phyloP scores from a whole-genome alignment of 495 filamentous ascomycete species.

The Oidiodendron maius region DNA sequence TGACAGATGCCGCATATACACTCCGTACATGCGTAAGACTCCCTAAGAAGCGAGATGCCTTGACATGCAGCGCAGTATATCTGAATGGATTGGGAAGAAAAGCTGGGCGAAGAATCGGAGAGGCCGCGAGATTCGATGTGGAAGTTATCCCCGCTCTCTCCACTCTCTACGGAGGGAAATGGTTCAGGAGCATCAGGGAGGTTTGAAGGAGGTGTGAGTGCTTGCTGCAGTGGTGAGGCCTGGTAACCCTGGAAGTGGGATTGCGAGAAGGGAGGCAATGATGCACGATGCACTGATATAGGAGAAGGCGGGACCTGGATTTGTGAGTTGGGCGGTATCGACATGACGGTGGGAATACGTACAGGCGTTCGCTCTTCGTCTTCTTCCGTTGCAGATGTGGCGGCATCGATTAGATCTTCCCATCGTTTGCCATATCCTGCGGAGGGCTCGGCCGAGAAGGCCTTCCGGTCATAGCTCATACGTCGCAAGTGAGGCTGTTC shows the following conservation, averaged over 20 bases:
- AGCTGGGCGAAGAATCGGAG: conserved; percentile 47
- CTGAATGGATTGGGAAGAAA: conserved; percentile 58
- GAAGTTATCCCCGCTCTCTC: conserved; percentile 54
- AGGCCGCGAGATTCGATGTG: conserved; percentile 51
- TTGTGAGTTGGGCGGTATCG: conserved; percentile 16
- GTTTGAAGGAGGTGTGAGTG: conserved; percentile 75
- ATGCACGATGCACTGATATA: conserved; percentile 63
- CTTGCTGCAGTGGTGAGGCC: conserved; percentile 80
- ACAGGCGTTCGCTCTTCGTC: conserved; percentile 79
- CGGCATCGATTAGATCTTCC: conserved; percentile 91
- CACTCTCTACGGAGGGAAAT: conserved; percentile 78
- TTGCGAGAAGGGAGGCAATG: conserved; percentile 64
- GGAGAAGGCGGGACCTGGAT: conserved; percentile 62
- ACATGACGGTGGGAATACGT: conserved; percentile 29
- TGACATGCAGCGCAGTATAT: conserved; percentile 86
- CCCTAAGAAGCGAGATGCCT: conserved; percentile 62
- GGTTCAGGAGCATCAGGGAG: conserved; percentile 60
- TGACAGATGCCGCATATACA: conserved; percentile 89
- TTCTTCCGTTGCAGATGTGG: conserved; percentile 85
- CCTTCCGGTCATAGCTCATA: conserved; percentile 72
- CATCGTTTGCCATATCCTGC: conserved; percentile 79
- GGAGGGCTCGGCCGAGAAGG: conserved; percentile 75
- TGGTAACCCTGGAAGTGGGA: conserved; percentile 65
- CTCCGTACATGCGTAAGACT: conserved; percentile 88
- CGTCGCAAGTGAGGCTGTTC: conserved; percentile 48